Conservation (phyloP, 768 basidiomycete genomes). For the Suillus decipiens region DNA sequence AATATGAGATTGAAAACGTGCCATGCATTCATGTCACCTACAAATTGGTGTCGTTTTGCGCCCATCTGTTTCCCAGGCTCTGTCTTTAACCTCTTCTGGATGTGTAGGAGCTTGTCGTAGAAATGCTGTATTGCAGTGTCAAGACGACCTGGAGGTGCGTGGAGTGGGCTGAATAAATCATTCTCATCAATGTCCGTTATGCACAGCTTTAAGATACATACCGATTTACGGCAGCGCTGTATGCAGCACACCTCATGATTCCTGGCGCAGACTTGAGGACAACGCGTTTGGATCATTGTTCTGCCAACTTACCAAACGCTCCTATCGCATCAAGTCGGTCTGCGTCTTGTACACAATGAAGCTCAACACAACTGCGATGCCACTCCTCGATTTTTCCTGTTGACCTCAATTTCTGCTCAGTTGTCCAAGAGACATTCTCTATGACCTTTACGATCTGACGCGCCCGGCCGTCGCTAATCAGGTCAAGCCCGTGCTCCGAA, state of each 20-base stretch:
- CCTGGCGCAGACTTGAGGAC: constrained; percentile 35
- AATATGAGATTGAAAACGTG: constrained; percentile 12
- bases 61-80: constrained; percentile 67
- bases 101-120: constrained; percentile 80
- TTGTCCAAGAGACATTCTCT: constrained; percentile 84
- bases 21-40: constrained; percentile 33
- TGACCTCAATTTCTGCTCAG: constrained; percentile 68
- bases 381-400: constrained; percentile 59
- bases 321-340: constrained; percentile 81
- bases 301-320: constrained; percentile 59
- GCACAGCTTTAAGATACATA: constrained; percentile 22
- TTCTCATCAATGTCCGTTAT: constrained; percentile 2
- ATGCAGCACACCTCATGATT: constrained; percentile 71
- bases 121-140: constrained; percentile 79
- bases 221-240: constrained; percentile 55
- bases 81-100: constrained; percentile 78
- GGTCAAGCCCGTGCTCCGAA: constrained; percentile 47
- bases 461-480: constrained; percentile 63
- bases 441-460: constrained; percentile 59
- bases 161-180: constrained; percentile 37
- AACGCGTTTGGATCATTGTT: background rate
- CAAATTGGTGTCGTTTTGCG: constrained; percentile 69
- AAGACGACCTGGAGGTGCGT: constrained; percentile 49
- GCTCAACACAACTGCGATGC: constrained; percentile 71
- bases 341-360: constrained; percentile 83